phyloP scores from a whole-genome alignment of 176 grass and related monocot species.

The Bothriochloa decipiens region DNA sequence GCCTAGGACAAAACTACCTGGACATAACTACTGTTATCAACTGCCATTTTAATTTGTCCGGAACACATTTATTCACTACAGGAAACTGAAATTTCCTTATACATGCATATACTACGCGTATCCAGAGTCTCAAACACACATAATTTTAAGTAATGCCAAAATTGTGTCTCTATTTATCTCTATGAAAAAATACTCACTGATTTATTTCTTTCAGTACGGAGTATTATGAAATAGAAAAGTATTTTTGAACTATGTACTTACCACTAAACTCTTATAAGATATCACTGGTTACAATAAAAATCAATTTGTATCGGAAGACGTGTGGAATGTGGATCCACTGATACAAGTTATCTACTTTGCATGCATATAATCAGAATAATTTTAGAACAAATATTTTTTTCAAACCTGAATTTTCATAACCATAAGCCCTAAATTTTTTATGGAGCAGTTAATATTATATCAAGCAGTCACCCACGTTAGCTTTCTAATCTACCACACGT shows the following conservation, averaged over 20 bases:
- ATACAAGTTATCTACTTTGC: neutral
- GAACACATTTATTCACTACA: too few relatives aligned
- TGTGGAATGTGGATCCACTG: neutral
- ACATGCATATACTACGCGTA: too few relatives aligned
- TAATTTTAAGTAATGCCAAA: neutral
- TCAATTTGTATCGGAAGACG: neutral
- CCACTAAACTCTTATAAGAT: neutral
- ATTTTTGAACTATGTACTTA: neutral
- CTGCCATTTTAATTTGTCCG: too few relatives aligned
- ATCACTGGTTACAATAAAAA: neutral
- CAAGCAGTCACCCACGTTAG: neutral
- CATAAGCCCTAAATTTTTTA: neutral
- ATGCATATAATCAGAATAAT: neutral
- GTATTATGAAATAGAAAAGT: neutral
- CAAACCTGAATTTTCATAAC: neutral
- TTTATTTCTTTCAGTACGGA: neutral
- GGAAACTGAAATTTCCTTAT: too few relatives aligned
- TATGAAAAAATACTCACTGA: neutral
- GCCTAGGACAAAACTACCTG: neutral
- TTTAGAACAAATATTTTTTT: neutral
- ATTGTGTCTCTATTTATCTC: neutral
- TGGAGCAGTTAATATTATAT: neutral
- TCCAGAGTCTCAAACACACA: too few relatives aligned
- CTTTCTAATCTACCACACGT: neutral
- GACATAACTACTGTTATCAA: neutral